phyloP scores from a whole-genome alignment of 129 eudicot genomes.

The Chrysanthemum lavandulifolium region DNA sequence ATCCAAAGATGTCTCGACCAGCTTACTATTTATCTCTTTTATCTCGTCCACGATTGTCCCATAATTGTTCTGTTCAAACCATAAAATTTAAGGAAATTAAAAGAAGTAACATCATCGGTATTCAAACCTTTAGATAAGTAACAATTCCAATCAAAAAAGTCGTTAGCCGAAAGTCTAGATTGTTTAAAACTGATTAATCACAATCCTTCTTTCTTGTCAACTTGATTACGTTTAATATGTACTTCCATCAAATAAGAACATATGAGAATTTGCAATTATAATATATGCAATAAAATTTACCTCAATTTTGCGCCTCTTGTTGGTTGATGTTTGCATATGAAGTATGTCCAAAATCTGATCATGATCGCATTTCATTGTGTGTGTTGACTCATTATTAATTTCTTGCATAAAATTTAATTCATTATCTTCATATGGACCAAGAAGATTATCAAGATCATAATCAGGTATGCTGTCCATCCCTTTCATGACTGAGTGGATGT shows the following conservation, averaged over 20 bases:
- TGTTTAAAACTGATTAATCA: neutral
- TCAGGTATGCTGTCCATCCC: slow-evolving; percentile 6
- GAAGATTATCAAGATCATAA: neutral
- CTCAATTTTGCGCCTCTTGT: slow-evolving; percentile 20
- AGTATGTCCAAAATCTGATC: neutral
- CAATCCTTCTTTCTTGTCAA: neutral
- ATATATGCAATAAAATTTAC: neutral
- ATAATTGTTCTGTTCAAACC: slow-evolving; percentile 25
- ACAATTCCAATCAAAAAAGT: no score
- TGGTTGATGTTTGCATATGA: no score
- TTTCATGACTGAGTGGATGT: slow-evolving; percentile 17
- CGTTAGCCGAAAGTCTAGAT: neutral
- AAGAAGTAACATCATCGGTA: neutral
- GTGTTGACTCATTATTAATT: neutral
- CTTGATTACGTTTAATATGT: neutral
- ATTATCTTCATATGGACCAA: neutral
- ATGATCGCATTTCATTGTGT: neutral
- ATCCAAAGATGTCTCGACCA: slow-evolving; percentile 33
- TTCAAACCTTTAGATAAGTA: neutral
- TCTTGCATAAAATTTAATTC: neutral
- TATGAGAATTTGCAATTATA: neutral
- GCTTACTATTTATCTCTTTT: slow-evolving; percentile 30
- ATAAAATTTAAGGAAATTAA: slow-evolving; percentile 5
- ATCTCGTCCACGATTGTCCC: slow-evolving; percentile 29
- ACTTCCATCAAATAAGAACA: neutral